These are phyloP conservation scores for Talaromyces adpressus DNA, from an alignment of 495 filamentous ascomycete genomes.

Conservation along the genomic window DNA sequence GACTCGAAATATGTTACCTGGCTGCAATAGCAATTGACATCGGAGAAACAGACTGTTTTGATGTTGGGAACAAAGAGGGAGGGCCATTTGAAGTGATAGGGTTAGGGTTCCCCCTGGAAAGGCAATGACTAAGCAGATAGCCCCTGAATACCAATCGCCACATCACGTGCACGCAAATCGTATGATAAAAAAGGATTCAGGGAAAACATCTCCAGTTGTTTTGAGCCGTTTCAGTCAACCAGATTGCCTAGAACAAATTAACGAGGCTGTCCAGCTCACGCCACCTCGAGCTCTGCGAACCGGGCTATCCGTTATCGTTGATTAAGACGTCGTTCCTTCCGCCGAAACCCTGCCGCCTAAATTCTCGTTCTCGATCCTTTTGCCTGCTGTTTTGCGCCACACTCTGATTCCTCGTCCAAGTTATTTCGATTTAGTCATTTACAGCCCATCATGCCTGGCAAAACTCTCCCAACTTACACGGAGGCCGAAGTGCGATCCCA, in stretches of 20 bases:
- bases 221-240: not conserved
- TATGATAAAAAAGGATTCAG: not conserved
- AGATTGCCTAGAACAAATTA: not conserved
- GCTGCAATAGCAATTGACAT: not conserved
- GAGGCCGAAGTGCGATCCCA: conserved; percentile 71
- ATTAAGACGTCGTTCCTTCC: not conserved
- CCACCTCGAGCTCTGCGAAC: not conserved
- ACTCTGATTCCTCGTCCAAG: not conserved
- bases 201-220: not conserved
- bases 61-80: not conserved
- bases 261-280: not conserved
- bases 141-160: conserved; percentile 2
- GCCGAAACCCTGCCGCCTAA: not conserved
- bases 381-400: not conserved
- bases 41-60: not conserved
- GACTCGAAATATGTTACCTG: not conserved
- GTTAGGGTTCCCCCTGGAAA: not conserved
- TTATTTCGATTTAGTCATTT: not conserved
- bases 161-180: not conserved
- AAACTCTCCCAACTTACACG: conserved; percentile 71
- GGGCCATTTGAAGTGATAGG: too few species aligned
- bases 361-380: not conserved
- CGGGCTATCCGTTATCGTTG: not conserved
- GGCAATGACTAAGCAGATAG: not conserved
- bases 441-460: conserved; percentile 35